Evolutionary conservation across 2,329 filamentous ascomycete species (phyloP).

Genomic region (Ascochyta clinopodiicola): DNA sequence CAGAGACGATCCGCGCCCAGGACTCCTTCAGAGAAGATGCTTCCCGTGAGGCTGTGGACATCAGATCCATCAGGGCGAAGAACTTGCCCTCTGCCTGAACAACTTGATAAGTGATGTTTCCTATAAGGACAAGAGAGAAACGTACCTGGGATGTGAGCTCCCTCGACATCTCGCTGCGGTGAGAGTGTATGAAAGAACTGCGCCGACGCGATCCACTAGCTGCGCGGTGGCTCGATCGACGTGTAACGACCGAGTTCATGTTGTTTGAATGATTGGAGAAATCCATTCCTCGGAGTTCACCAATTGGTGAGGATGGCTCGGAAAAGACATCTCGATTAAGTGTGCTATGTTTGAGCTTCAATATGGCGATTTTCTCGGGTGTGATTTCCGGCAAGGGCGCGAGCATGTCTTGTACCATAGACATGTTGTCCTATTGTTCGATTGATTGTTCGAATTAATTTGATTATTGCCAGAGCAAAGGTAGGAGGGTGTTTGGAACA

Average conservation of each 20-base stretch:
- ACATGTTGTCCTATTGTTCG: not conserved
- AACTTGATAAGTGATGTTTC: not conserved
- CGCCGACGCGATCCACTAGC: slow-evolving; percentile 26
- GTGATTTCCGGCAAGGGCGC: slow-evolving; percentile 21
- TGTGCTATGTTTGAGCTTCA: slow-evolving; percentile 30
- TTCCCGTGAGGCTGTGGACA: slow-evolving; percentile 33
- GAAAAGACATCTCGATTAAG: slow-evolving; percentile 32
- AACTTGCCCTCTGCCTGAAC: slow-evolving; percentile 32
- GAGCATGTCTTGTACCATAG: slow-evolving; percentile 6
- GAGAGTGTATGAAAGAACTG: slow-evolving; percentile 32
- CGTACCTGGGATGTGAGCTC: slow-evolving; percentile 28
- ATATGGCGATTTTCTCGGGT: slow-evolving; percentile 31
- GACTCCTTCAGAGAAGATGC: slow-evolving; percentile 34
- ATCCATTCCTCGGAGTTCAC: slow-evolving; percentile 19
- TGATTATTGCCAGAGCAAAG: too few species aligned
- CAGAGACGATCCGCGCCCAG: slow-evolving; percentile 33
- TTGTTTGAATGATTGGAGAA: slow-evolving; percentile 18
- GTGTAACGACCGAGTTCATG: slow-evolving; percentile 19
- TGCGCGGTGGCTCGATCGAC: slow-evolving; percentile 24
- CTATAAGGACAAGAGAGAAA: not conserved
- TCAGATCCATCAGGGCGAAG: slow-evolving; percentile 38
- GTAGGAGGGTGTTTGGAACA: not conserved
- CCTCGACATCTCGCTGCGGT: slow-evolving; percentile 34
- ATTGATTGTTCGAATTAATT: too few species aligned
- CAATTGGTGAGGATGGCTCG: slow-evolving; percentile 27